A percentile compares a stretch with the other conserved stretches of the same genome.
phyloP scores from a whole-genome alignment of 2,329 filamentous ascomycete genomes.

The Dothideomycetidae sp. region DNA sequence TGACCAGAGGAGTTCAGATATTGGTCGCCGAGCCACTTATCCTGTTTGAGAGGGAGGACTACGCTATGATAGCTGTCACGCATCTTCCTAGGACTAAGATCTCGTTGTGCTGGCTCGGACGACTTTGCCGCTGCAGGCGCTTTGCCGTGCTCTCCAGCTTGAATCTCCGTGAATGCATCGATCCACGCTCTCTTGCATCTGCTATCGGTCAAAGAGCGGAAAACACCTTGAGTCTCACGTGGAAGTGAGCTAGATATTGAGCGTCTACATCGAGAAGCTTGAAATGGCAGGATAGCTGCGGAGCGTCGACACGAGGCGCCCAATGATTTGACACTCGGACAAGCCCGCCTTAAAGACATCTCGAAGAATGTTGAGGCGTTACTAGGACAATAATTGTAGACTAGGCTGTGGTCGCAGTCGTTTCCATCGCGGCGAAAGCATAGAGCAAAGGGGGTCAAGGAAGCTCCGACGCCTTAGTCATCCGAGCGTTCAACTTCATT shows the following conservation, averaged over 20 bases:
- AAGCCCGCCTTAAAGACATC: no score
- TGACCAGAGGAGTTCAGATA: conserved; percentile 66
- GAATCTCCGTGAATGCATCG: conserved; percentile 45
- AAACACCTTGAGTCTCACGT: conserved; percentile 42
- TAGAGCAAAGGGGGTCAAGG: no score
- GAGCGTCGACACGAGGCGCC: no score
- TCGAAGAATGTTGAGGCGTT: no score
- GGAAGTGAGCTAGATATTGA: conserved; percentile 3
- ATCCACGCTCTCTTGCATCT: conserved; percentile 55
- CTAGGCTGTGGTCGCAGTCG: no score
- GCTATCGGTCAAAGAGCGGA: conserved; percentile 43
- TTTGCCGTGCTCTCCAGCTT: conserved; percentile 23
- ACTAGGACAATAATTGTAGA: no score
- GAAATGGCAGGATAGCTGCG: neutral
- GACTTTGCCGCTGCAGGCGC: conserved; percentile 21
- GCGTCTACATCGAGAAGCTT: neutral
- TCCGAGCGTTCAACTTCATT: no score
- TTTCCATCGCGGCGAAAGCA: no score
- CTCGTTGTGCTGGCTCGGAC: conserved; percentile 32
- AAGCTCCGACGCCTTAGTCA: no score
- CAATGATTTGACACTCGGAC: no score
- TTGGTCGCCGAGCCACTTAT: conserved; percentile 63
- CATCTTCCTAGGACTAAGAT: conserved; percentile 54
- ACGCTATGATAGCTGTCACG: conserved; percentile 55
- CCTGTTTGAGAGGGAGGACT: conserved; percentile 53